These are phyloP conservation scores for Magnolia officinalis DNA, from an alignment of 164 flowering plant genomes.

Conservation along the genomic window DNA sequence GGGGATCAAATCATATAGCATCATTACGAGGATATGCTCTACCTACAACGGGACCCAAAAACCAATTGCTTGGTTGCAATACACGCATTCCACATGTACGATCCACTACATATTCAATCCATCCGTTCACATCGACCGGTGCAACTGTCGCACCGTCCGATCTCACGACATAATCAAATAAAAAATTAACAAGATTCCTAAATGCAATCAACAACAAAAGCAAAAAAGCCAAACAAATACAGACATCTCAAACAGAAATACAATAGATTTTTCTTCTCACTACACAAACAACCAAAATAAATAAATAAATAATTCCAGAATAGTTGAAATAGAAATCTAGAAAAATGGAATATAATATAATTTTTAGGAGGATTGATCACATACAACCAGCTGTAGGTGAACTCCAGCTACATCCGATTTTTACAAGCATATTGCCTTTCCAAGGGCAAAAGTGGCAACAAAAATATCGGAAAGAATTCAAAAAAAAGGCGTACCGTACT, in stretches of 20 bases:
- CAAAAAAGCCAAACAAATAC: background rate
- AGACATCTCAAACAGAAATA: background rate
- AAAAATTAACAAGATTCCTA: background rate
- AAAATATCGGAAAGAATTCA: background rate
- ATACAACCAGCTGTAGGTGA: background rate
- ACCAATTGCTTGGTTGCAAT: background rate
- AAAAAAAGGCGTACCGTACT: background rate
- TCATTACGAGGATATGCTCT: background rate
- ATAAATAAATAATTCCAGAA: background rate
- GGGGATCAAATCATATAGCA: background rate
- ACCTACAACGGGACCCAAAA: background rate
- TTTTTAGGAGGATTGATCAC: background rate
- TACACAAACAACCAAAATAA: background rate
- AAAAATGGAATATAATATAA: no score
- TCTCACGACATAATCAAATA: background rate
- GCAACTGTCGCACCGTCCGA: background rate
- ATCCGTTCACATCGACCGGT: background rate
- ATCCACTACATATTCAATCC: background rate
- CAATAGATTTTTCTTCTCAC: no score
- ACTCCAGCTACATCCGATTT: background rate
- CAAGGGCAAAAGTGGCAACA: background rate
- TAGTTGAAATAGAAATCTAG: no score
- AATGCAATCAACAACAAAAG: background rate
- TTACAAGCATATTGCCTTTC: background rate
- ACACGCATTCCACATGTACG: background rate